Conservation (phyloP, 805 yeast genomes). For the Starmerella vaccinii region DNA sequence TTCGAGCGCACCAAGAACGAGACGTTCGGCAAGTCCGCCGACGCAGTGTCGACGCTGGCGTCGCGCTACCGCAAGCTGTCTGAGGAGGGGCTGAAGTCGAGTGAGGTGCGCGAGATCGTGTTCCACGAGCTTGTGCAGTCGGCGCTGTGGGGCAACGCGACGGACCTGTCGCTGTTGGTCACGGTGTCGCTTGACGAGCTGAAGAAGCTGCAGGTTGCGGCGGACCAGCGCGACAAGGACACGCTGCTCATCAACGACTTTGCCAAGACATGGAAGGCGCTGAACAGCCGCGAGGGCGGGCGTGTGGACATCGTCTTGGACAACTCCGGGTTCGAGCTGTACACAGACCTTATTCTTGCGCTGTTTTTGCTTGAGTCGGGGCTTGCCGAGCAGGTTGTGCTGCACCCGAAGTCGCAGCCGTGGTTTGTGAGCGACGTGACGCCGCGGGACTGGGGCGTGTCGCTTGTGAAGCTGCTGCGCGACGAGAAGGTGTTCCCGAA, state of each 20-base stretch:
- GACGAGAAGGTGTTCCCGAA: conserved; percentile 42
- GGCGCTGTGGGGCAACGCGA: conserved; percentile 96
- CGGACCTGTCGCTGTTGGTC: conserved; percentile 84
- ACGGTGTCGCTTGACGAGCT: conserved; percentile 65
- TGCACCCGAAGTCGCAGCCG: conserved; percentile 85
- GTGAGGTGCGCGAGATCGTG: conserved; percentile 39
- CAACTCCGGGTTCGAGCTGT: conserved; percentile 91
- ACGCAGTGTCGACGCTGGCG: conserved; percentile 76
- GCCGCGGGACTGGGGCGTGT: conserved; percentile 57
- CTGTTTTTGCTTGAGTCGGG: conserved; percentile 60
- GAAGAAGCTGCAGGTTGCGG: conserved; percentile 74
- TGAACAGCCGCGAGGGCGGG: conserved; percentile 26
- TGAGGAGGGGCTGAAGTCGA: conserved; percentile 29
- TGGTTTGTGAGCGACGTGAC: conserved; percentile 98
- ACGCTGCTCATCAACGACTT: conserved; percentile 71
- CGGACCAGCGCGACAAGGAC: conserved; percentile 70
- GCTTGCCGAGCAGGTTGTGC: conserved; percentile 51
- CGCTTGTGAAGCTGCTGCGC: conserved; percentile 46
- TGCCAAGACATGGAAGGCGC: conserved; percentile 49
- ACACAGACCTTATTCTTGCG: conserved; percentile 64
- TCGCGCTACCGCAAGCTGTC: conserved; percentile 38
- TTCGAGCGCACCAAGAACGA: conserved; percentile 59
- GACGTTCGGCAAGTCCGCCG: conserved; percentile 62
- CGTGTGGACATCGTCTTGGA: conserved; percentile 79
- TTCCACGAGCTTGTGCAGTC: conserved; percentile 79